Evolutionary conservation across 2,329 filamentous ascomycete species (phyloP).

Genomic region (Fusarium temperatum): DNA sequence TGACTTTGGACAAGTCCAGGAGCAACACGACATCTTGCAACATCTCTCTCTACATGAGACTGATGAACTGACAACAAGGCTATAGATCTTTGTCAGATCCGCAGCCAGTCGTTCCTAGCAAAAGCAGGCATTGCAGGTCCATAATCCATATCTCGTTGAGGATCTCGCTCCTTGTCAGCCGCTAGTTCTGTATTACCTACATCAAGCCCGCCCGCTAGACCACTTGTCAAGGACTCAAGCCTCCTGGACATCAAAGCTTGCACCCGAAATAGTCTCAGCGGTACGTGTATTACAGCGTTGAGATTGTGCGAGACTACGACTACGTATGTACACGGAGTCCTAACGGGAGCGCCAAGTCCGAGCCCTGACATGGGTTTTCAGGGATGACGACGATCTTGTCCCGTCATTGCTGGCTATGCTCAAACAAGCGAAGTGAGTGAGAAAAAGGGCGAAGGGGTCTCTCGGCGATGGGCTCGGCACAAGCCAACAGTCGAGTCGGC

Average conservation of each 20-base stretch:
- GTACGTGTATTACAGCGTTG: constrained; percentile 10
- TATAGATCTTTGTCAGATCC: constrained; percentile 36
- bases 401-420: constrained; percentile 20
- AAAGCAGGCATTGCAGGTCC: constrained; percentile 11
- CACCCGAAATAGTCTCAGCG: constrained; percentile 28
- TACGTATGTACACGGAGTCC: background rate
- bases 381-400: constrained; percentile 34
- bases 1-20: background rate
- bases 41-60: background rate
- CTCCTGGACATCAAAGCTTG: constrained; percentile 20
- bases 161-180: constrained; percentile 22
- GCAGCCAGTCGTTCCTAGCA: constrained; percentile 19
- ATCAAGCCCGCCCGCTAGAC: constrained; percentile 12
- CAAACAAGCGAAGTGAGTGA: constrained; percentile 32
- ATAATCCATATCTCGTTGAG: constrained; percentile 2
- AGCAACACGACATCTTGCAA: background rate
- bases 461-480: constrained; percentile 36
- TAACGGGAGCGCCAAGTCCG: constrained; percentile 21
- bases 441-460: constrained; percentile 37
- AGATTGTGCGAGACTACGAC: constrained; percentile 3
- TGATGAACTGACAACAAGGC: constrained; percentile 9
- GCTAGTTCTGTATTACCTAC: constrained; percentile 15
- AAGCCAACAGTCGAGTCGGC: constrained; percentile 15
- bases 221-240: constrained; percentile 15
- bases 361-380: constrained; percentile 9